These are phyloP conservation scores for Hypoxylon sp. DNA, from an alignment of 2,329 filamentous ascomycete species.

Conservation along the genomic window DNA sequence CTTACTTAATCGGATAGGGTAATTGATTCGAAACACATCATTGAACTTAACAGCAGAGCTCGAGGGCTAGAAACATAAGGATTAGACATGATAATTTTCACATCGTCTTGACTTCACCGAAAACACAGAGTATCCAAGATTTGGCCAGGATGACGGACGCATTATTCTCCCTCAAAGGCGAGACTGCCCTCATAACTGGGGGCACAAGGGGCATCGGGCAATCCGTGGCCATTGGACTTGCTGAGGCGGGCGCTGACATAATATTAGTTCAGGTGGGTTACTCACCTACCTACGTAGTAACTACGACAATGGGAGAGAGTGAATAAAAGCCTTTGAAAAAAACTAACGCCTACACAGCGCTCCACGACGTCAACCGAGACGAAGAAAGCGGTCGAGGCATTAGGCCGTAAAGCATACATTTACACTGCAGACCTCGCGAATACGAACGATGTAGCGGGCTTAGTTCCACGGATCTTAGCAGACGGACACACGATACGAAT, in stretches of 20 bases:
- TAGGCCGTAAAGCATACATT: constrained; percentile 76
- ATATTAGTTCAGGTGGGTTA: constrained; percentile 67
- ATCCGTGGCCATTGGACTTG: constrained; percentile 69
- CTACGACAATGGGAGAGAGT: background rate
- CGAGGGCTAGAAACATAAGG: background rate
- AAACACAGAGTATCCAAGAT: background rate
- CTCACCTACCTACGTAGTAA: background rate
- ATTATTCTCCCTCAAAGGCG: constrained; percentile 69
- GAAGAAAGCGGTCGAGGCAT: constrained; percentile 72
- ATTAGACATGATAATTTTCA: background rate
- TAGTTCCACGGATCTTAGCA: constrained; percentile 73
- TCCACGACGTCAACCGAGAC: constrained; percentile 65
- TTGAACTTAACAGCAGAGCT: constrained; percentile 8
- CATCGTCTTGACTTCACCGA: background rate
- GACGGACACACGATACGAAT: constrained; percentile 79
- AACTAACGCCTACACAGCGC: constrained; percentile 54
- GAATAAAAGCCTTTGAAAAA: background rate
- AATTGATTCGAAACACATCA: constrained; percentile 11
- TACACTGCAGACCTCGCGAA: constrained; percentile 80
- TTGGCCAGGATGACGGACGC: constrained; percentile 41
- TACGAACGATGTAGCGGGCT: constrained; percentile 69
- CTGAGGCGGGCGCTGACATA: constrained; percentile 72
- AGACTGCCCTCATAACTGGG: constrained; percentile 71
- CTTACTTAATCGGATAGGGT: constrained; percentile 5
- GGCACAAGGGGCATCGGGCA: constrained; percentile 72